A percentile compares a stretch with the other conserved stretches of the same genome.
Evolutionary conservation across 1,284 basidiomycete genomes (phyloP).

Genomic region (Salmacisia buchloeana): DNA sequence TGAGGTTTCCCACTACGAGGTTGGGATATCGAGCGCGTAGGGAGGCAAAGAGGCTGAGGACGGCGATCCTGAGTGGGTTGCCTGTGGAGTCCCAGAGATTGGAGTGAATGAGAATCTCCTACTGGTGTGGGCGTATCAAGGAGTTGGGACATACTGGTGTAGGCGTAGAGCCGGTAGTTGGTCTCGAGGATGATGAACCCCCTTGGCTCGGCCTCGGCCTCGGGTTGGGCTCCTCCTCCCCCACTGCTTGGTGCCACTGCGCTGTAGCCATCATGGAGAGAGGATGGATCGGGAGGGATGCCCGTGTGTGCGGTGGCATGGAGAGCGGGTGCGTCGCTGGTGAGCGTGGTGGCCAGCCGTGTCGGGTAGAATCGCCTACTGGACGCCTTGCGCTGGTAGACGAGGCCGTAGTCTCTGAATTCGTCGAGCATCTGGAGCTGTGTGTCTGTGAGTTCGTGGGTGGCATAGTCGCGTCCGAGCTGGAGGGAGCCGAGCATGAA

Average conservation of each 20-base stretch:
- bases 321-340: slow-evolving; percentile 22
- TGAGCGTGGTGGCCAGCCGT: slow-evolving; percentile 88
- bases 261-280: too few relatives aligned
- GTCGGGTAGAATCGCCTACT: slow-evolving; percentile 72
- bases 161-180: slow-evolving; percentile 96
- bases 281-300: slow-evolving; percentile 52
- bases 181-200: slow-evolving; percentile 93
- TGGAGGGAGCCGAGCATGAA: slow-evolving; percentile 56
- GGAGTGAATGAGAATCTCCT: not conserved
- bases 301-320: slow-evolving; percentile 72
- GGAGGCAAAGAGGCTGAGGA: slow-evolving; percentile 86
- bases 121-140: too few relatives aligned
- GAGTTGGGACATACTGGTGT: slow-evolving; percentile 79
- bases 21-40: slow-evolving; percentile 93
- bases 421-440: slow-evolving; percentile 85
- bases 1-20: slow-evolving; percentile 88
- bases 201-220: slow-evolving; percentile 55
- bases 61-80: slow-evolving; percentile 91
- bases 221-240: not conserved
- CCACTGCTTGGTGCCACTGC: too few relatives aligned
- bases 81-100: too few relatives aligned
- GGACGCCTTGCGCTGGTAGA: slow-evolving; percentile 64
- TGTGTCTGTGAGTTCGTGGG: slow-evolving; percentile 70
- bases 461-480: slow-evolving; percentile 62
- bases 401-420: slow-evolving; percentile 86